Conservation (phyloP, 176 grass and related monocot species). For the Poa pratensis region DNA sequence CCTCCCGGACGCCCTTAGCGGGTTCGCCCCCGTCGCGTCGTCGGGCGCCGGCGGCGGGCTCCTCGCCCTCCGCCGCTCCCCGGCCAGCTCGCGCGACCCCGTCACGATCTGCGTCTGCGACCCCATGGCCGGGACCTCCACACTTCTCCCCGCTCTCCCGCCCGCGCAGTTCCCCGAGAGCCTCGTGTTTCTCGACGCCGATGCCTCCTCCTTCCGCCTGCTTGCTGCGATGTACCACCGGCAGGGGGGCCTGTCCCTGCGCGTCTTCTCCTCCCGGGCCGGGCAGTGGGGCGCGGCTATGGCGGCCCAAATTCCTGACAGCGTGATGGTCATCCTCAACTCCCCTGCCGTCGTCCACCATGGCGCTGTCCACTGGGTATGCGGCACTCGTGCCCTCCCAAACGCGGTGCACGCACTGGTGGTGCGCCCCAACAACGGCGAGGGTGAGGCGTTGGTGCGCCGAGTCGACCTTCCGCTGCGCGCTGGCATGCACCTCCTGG, state of each 20-base stretch:
- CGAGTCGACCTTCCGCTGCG: conserved; percentile 15
- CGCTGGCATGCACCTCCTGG: conserved; percentile 5
- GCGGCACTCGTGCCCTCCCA: conserved; percentile 32
- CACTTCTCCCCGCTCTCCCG: conserved; percentile 28
- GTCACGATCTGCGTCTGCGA: conserved; percentile 36
- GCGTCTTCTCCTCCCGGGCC: conserved; percentile 22
- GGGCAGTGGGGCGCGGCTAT: neutral
- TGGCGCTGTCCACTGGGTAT: conserved; percentile 34
- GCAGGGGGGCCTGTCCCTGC: neutral
- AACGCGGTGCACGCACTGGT: conserved; percentile 22
- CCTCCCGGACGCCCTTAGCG: neutral
- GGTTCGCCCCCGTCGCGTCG: conserved; percentile 25
- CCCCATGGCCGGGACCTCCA: conserved; percentile 25
- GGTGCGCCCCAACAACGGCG: neutral
- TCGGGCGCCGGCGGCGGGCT: conserved; percentile 21
- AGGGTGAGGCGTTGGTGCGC: neutral
- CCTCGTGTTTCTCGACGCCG: conserved; percentile 29
- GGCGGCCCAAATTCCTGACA: neutral
- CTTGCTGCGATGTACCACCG: conserved; percentile 7
- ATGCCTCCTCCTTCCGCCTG: conserved; percentile 26
- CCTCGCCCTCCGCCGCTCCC: conserved; percentile 11
- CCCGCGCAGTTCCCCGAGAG: neutral
- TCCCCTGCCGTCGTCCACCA: conserved; percentile 30
- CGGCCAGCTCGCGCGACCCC: neutral
- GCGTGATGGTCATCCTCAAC: conserved; percentile 1